Evolutionary conservation across 2,329 filamentous ascomycete species (phyloP), one percentile per base, ranked within the genome.

Genomic region (Colletotrichum agaves): DNA sequence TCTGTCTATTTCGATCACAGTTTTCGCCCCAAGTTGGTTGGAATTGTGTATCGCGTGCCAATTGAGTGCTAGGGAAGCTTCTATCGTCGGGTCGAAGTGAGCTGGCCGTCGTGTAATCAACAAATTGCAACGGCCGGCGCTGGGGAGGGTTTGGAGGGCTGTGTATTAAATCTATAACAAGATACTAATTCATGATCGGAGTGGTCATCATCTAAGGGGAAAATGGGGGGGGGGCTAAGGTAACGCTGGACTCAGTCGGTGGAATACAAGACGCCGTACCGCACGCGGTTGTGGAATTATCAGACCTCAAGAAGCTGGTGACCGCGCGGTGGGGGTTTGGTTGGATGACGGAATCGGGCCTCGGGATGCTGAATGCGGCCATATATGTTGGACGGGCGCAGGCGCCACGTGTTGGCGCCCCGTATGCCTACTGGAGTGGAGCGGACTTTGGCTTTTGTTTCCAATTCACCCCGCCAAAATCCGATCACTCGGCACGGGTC

Each of bases 331-430:
- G 52, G 37, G 35, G 31, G 17, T n/a, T 44, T 17, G 17, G 17
- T 1, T 23, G 19, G 37, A 43, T 43, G 37, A 39, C 44, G 44
- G 13, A 47, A 15, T 19, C 19, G 27, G 23, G 46, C n/a, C 57
- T 47, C 47, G 56, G 56, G 17, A 52, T 23, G 27, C 31, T n/a
- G 44, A 37, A 64, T 60, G 33, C 43, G 33, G 21, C 47, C 23
- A 50, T 23, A 23, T 2, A 5, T 47, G 44, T 27, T 46, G 44
- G 46, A 39, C 13, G n/a, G 13, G 13, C 2, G 23, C 35, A 43
- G 41, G 33, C 12, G 27, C 63, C 63, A 67, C 59, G 59, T 67
- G 60, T 50, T 35, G 55, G 5, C 39, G n/a, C n/a, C n/a, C n/a
- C n/a, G 19, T n/a, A 8, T 15, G 33, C 35, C 31, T 19, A 33